Percentiles rank a stretch among this genome's conserved stretches.
These are phyloP conservation scores for Lophiostoma macrostomum DNA, from an alignment of 495 filamentous ascomycete genomes.

Conservation along the genomic window DNA sequence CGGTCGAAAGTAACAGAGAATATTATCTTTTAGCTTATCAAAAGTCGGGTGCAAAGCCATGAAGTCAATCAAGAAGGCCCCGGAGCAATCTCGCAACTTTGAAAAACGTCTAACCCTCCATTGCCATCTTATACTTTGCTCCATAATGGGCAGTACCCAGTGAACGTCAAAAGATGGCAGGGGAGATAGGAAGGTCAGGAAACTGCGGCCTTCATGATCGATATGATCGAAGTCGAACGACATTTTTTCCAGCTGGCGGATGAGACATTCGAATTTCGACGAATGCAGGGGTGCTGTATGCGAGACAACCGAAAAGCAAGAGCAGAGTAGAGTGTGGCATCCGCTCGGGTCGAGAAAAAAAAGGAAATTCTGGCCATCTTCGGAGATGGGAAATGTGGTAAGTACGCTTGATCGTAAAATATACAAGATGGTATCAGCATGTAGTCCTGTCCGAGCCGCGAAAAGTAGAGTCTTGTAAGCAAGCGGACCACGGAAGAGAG, in stretches of 20 bases:
- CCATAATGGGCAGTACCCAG: neutral
- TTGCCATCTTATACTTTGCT: neutral
- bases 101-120: too few relatives aligned
- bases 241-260: neutral
- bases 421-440: too few relatives aligned
- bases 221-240: neutral
- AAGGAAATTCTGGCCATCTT: neutral
- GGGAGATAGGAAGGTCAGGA: neutral
- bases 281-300: neutral
- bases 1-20: too few relatives aligned
- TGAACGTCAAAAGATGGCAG: neutral
- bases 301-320: neutral
- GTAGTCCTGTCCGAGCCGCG: too few relatives aligned
- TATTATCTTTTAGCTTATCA: too few relatives aligned
- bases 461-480: too few relatives aligned
- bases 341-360: neutral
- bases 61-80: too few relatives aligned
- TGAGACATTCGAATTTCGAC: neutral
- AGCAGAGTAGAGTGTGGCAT: neutral
- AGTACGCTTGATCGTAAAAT: too few relatives aligned
- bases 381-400: too few relatives aligned
- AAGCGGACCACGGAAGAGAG: too few relatives aligned
- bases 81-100: too few relatives aligned
- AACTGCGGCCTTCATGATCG: neutral
- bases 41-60: too few relatives aligned